These are phyloP conservation scores for Oryza glumipatula DNA, from an alignment of 176 grass and related monocot species.

Conservation along the genomic window DNA sequence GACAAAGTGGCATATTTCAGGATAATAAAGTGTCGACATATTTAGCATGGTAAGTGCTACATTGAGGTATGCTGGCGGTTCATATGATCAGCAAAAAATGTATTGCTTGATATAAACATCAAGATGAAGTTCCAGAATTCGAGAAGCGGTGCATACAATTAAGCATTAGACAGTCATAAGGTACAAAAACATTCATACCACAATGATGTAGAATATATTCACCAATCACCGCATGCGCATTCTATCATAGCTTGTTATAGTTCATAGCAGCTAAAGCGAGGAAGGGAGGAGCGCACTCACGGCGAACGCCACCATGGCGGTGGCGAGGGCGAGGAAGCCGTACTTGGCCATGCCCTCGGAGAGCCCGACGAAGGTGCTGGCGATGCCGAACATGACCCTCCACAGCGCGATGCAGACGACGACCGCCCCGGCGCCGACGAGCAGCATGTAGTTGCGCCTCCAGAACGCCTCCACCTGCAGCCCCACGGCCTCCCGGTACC, in stretches of 20 bases:
- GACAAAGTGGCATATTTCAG: neutral
- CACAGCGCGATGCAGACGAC: slow-evolving; percentile 80
- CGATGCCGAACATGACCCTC: slow-evolving; percentile 92
- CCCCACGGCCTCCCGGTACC: slow-evolving; percentile 69
- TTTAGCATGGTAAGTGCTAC: neutral
- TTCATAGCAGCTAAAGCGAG: neutral
- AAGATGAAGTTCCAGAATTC: neutral
- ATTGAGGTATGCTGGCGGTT: neutral
- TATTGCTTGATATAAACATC: neutral
- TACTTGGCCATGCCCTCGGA: slow-evolving; percentile 98
- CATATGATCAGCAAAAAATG: neutral
- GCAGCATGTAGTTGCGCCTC: slow-evolving; percentile 78
- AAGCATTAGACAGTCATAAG: neutral
- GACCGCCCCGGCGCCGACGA: slow-evolving; percentile 65
- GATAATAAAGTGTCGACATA: neutral
- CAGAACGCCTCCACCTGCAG: slow-evolving; percentile 93
- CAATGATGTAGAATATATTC: neutral
- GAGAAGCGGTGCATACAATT: neutral
- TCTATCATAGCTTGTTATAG: neutral
- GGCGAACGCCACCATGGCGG: slow-evolving; percentile 77
- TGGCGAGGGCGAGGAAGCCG: slow-evolving; percentile 94
- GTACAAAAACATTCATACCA: neutral
- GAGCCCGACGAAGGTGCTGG: slow-evolving; percentile 85
- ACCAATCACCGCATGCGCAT: neutral
- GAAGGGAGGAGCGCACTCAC: slow-evolving; percentile 52